These are phyloP conservation scores for Apocynum venetum DNA, from an alignment of 257 asterid species.

Conservation along the genomic window DNA sequence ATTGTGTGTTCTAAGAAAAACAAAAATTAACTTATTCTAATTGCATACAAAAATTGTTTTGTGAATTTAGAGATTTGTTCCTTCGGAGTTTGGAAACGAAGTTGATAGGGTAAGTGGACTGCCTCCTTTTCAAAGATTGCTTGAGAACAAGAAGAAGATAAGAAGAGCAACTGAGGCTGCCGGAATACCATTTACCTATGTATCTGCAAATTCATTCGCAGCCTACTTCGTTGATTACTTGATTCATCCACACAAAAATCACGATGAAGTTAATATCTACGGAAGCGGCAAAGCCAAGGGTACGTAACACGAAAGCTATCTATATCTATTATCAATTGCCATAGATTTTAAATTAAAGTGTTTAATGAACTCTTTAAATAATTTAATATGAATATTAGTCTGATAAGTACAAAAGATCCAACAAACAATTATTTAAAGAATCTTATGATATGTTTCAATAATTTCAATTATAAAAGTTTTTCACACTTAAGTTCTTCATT, in stretches of 20 bases:
- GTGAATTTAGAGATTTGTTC: slow-evolving; percentile 31
- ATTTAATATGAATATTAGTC: no score
- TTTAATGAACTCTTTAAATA: no score
- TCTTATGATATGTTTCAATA: no score
- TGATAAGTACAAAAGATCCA: no score
- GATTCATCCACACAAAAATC: slow-evolving; percentile 26
- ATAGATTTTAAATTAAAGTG: no score
- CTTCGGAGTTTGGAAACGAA: slow-evolving; percentile 40
- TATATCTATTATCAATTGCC: no score
- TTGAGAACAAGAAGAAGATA: slow-evolving; percentile 32
- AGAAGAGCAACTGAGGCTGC: slow-evolving; percentile 40
- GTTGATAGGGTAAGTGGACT: slow-evolving; percentile 31
- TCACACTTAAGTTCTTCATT: no score
- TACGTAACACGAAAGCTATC: neutral
- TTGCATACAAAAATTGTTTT: no score
- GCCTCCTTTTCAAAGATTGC: slow-evolving; percentile 25
- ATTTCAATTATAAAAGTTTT: no score
- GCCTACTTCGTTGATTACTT: slow-evolving; percentile 32
- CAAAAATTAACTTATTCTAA: no score
- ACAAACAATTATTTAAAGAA: no score
- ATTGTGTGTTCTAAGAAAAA: no score
- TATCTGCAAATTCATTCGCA: slow-evolving; percentile 33
- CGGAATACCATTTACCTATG: slow-evolving; percentile 30
- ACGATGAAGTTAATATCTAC: slow-evolving; percentile 19
- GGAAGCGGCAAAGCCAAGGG: slow-evolving; percentile 30